Conservation (phyloP, 148 eudicot species). For the Cornus florida region DNA sequence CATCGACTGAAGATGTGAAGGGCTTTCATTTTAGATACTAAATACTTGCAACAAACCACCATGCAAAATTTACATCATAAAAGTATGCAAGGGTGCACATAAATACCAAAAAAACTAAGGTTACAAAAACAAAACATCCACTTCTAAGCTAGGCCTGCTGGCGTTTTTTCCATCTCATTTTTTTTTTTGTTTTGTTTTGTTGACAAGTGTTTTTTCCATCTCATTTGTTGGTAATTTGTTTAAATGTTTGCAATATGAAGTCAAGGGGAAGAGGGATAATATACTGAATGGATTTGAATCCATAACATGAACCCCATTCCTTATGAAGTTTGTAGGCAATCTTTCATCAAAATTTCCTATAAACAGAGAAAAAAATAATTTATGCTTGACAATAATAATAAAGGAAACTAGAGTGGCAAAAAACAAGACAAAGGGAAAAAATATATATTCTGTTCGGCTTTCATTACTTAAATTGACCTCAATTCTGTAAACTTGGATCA, state of each 20-base stretch:
- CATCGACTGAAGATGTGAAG: not conserved
- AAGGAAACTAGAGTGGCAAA: too few species aligned
- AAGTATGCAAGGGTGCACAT: not conserved
- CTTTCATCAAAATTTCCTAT: too few species aligned
- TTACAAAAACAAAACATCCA: not conserved
- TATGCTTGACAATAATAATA: too few species aligned
- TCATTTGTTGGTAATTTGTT: not conserved
- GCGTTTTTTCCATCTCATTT: not conserved
- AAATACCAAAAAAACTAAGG: not conserved
- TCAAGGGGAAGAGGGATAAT: not conserved
- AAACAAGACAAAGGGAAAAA: too few species aligned
- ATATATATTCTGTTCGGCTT: too few species aligned
- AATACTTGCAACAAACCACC: not conserved
- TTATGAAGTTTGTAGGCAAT: too few species aligned
- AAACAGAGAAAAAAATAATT: too few species aligned
- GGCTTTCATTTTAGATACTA: not conserved
- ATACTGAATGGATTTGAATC: too few species aligned
- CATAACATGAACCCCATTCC: not conserved
- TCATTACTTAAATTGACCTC: too few species aligned
- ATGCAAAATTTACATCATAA: not conserved
- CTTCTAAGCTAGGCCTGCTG: not conserved
- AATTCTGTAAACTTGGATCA: not conserved
- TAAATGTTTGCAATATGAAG: too few species aligned
- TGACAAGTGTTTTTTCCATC: not conserved
- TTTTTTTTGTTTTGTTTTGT: too few species aligned